phyloP scores from a whole-genome alignment of 805 yeast genomes.

The Saturnispora besseyi region DNA sequence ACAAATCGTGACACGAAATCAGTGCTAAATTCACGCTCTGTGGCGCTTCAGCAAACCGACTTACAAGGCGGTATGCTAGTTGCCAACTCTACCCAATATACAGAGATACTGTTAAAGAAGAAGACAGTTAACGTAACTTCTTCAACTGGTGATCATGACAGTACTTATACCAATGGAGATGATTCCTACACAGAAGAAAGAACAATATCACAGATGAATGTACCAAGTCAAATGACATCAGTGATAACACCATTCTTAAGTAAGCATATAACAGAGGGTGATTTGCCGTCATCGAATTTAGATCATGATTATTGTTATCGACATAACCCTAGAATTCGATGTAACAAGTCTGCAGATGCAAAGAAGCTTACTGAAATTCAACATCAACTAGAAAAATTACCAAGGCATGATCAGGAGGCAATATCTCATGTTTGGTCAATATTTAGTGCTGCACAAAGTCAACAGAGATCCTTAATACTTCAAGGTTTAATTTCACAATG shows the following conservation, averaged over 20 bases:
- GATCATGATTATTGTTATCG: conserved; percentile 76
- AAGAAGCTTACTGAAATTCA: conserved; percentile 58
- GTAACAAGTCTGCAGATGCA: conserved; percentile 62
- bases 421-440: conserved; percentile 78
- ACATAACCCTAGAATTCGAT: conserved; percentile 81
- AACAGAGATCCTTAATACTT: conserved; percentile 64
- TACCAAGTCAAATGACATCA: conserved; percentile 12
- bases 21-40: neutral
- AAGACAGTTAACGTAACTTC: no score
- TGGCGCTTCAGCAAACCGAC: neutral
- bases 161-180: neutral
- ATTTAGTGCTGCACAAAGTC: conserved; percentile 64
- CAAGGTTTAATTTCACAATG: conserved; percentile 83
- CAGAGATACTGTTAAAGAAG: no score
- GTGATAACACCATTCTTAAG: conserved; percentile 30
- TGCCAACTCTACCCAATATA: neutral
- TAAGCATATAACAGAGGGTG: conserved; percentile 29
- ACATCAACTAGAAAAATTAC: conserved; percentile 43
- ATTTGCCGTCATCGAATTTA: conserved; percentile 12
- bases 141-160: no score
- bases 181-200: neutral
- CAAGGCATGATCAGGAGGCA: conserved; percentile 65
- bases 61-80: neutral
- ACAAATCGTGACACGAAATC: neutral
- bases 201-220: conserved; percentile 5